Percentiles rank a stretch among this genome's conserved stretches.
These are phyloP conservation scores for Hanseniaspora sp. DNA, from an alignment of 1,139 yeast species.

Conservation along the genomic window DNA sequence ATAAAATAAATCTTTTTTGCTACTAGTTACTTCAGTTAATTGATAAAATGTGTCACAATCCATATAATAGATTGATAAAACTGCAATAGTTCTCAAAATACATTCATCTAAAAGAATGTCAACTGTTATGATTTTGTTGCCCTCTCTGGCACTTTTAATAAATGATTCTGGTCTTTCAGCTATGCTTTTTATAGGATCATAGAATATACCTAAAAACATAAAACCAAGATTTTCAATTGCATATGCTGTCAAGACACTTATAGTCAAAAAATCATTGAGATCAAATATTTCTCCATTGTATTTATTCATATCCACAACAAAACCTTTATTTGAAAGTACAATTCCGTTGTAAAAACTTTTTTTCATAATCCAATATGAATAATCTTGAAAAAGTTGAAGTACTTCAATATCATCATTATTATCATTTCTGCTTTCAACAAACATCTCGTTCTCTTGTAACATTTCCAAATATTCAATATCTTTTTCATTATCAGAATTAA, in stretches of 20 bases:
- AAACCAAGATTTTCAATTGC: slow-evolving; percentile 27
- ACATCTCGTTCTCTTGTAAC: slow-evolving; percentile 11
- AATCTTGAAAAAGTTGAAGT: slow-evolving; percentile 25
- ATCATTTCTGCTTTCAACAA: slow-evolving; percentile 2
- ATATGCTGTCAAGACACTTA: slow-evolving; percentile 1
- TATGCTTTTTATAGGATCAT: slow-evolving; percentile 27
- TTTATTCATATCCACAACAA: background rate
- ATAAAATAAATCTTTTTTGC: slow-evolving; percentile 11
- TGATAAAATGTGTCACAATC: slow-evolving; percentile 11
- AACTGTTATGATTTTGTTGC: slow-evolving; percentile 17
- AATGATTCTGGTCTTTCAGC: slow-evolving; percentile 17
- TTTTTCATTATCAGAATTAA: background rate
- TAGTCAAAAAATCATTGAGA: slow-evolving; percentile 22
- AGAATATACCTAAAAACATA: slow-evolving; percentile 26
- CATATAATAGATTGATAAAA: slow-evolving; percentile 25
- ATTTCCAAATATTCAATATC: slow-evolving; percentile 2
- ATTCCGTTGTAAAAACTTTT: slow-evolving; percentile 22
- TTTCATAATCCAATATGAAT: slow-evolving; percentile 26
- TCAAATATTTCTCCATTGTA: slow-evolving; percentile 17
- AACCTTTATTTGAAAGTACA: slow-evolving; percentile 8
- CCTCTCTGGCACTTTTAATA: slow-evolving; percentile 22
- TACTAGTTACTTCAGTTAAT: background rate
- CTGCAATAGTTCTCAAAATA: slow-evolving; percentile 26
- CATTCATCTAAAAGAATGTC: slow-evolving; percentile 25
- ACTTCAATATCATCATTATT: slow-evolving; percentile 17